Percentiles rank a stretch among this genome's conserved stretches.
Evolutionary conservation across 2,329 filamentous ascomycete genomes (phyloP).

Genomic region (Diaporthe amygdali): DNA sequence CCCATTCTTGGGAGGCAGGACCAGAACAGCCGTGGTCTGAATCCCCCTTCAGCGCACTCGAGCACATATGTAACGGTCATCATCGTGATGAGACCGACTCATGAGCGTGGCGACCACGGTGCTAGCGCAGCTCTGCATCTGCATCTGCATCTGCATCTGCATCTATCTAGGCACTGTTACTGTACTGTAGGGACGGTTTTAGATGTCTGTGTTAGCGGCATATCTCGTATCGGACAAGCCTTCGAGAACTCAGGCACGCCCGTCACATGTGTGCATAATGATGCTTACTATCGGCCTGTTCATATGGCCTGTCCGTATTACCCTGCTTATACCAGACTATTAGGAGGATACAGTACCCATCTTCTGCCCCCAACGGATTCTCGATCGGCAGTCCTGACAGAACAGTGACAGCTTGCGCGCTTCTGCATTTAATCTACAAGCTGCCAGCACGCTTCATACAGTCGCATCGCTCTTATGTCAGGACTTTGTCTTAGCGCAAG

Average conservation of each 20-base stretch:
- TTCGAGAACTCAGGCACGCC: neutral
- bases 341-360: neutral
- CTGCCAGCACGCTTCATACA: neutral
- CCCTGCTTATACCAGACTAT: too few species aligned
- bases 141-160: too few species aligned
- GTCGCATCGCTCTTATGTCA: neutral
- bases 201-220: conserved; percentile 4
- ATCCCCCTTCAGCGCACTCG: too few species aligned
- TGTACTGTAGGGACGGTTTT: too few species aligned
- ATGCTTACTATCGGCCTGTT: neutral
- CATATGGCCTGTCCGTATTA: too few species aligned
- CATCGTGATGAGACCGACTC: neutral
- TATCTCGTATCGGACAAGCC: neutral
- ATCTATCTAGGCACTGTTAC: too few species aligned
- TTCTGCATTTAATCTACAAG: neutral
- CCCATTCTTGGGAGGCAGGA: neutral
- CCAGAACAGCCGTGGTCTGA: too few species aligned
- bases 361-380: neutral
- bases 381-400: neutral
- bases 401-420: neutral
- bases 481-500: neutral
- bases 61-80: neutral
- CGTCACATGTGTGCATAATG: neutral
- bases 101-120: neutral
- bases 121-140: too few species aligned